phyloP scores from a whole-genome alignment of 257 asterid genomes.

The Solanum ossicruentum region DNA sequence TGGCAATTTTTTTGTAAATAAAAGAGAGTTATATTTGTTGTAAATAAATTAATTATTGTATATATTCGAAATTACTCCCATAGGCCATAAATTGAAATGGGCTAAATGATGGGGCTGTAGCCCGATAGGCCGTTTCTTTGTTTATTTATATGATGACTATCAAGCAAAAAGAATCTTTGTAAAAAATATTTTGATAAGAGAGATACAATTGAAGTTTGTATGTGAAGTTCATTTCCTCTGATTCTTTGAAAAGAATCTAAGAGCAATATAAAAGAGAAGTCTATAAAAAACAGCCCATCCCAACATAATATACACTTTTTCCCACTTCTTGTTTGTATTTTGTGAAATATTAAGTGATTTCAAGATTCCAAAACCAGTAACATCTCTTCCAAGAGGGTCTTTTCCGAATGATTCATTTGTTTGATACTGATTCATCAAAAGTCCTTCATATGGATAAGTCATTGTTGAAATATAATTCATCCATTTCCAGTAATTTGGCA shows the following conservation, averaged over 20 bases:
- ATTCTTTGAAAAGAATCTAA: conserved; percentile 72
- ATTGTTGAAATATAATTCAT: conserved; percentile 71
- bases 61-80: no score
- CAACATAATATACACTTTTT: conserved; percentile 44
- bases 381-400: conserved; percentile 7
- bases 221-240: conserved; percentile 27
- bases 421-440: conserved; percentile 63
- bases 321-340: conserved; percentile 36
- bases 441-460: conserved; percentile 81
- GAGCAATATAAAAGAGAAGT: conserved; percentile 50
- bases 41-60: no score
- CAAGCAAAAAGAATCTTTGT: background rate
- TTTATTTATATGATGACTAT: background rate
- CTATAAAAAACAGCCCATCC: conserved; percentile 71
- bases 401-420: conserved; percentile 23
- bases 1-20: no score
- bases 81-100: no score
- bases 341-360: conserved; percentile 29
- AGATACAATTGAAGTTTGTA: background rate
- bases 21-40: no score
- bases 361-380: conserved; percentile 34
- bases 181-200: background rate
- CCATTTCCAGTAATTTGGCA: conserved; percentile 76
- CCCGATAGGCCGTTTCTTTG: background rate
- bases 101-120: no score